Evolutionary conservation across 139 green algal species (phyloP), one percentile per base, ranked within the genome.

Genomic region (Coelastrella sp.): DNA sequence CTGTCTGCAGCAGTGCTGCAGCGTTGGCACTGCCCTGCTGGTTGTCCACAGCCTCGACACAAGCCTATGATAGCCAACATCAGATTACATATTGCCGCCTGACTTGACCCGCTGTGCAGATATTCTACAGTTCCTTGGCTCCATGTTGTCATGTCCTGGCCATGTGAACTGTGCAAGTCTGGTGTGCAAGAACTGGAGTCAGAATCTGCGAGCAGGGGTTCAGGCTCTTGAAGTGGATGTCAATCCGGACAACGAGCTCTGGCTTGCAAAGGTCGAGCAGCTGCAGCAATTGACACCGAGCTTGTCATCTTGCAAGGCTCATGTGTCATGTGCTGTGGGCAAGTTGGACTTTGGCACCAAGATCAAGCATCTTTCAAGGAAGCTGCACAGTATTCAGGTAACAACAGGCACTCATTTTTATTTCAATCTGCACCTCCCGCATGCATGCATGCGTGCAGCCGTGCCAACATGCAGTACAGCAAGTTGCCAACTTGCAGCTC

Each of bases 381-480:
- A 91, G 64, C 77, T 91, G 64, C 32, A 91, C 19, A 73, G 32
- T 17, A 91, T 91, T 10, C 58, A 91, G 87, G 87, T 91, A 54
- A 75, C 64, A 14, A n/a, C 7, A 6, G 20, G 14, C 20, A 59
- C 14, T 22, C 23, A 14, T 13, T 71, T 10, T 71, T 10, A 17
- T 83, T 14, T 8, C 17, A 7, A 20, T 32, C 20, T 58, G 77
- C 19, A 47, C 32, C 32, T 47, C 32, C 32, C 32, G 32, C 32
- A 47, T 47, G 32, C 32, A 47, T 47, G 32, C 32, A 47, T 47
- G 32, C 32, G 32, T 47, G 32, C 32, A 47, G 32, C 32, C 32
- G 32, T 47, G 32, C 32, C 32, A 47, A 47, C 32, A 47, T 47
- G 32, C 32, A 47, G 32, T 47, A 47, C 32, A 47, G 32, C 32